Percentiles rank a stretch among this genome's conserved stretches.
These are phyloP conservation scores for Tritrichomonas foetus DNA, from an alignment of 208 protist genomes.

Conservation along the genomic window DNA sequence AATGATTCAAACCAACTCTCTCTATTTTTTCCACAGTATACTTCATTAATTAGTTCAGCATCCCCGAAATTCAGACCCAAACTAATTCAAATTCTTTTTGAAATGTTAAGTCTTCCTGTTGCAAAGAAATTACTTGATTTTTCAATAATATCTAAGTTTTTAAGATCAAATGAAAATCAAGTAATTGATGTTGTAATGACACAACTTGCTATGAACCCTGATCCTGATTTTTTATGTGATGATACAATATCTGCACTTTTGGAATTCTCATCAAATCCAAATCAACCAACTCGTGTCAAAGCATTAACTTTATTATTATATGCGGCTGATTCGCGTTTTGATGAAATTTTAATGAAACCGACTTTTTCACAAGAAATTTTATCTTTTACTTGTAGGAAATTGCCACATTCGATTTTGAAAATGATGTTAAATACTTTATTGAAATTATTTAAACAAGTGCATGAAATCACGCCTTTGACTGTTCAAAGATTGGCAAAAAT, in stretches of 20 bases:
- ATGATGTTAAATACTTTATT: background rate
- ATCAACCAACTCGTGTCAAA: background rate
- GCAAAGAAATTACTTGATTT: background rate
- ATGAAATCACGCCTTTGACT: background rate
- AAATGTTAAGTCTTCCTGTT: background rate
- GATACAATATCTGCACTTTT: background rate
- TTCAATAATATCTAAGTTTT: background rate
- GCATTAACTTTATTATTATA: background rate
- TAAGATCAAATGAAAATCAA: background rate
- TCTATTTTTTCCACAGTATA: background rate
- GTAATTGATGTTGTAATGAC: background rate
- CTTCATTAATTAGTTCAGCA: background rate
- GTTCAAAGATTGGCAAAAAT: background rate
- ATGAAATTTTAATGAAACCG: background rate
- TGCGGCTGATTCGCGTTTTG: background rate
- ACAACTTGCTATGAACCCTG: background rate
- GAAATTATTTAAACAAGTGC: background rate
- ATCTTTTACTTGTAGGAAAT: background rate
- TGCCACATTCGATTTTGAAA: background rate
- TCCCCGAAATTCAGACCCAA: background rate
- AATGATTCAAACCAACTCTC: background rate
- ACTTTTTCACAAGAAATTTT: background rate
- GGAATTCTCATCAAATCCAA: background rate
- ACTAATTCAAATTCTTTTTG: background rate
- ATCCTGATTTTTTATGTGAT: background rate